Evolutionary conservation across 2,329 filamentous ascomycete genomes (phyloP).

Genomic region (Lecanoromycetidae sp.): DNA sequence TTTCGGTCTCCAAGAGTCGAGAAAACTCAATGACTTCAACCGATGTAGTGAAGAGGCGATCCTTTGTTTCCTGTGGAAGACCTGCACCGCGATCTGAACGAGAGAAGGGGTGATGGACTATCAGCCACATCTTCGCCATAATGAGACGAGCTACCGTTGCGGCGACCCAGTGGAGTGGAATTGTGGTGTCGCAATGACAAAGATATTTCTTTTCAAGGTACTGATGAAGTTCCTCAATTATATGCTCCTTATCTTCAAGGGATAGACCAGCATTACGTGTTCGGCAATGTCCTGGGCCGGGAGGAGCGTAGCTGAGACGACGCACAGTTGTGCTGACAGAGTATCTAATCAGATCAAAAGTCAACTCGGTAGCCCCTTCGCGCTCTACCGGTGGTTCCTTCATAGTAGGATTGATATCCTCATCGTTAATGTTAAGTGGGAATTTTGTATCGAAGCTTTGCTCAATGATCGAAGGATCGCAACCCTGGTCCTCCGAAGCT

Average conservation of each 20-base stretch:
- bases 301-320: conserved; percentile 28
- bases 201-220: conserved; percentile 46
- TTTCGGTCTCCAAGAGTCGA: conserved; percentile 52
- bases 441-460: conserved; percentile 35
- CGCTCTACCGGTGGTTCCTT: conserved; percentile 37
- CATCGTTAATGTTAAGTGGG: conserved; percentile 42
- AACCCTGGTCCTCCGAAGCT: conserved; percentile 39
- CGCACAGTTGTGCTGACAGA: conserved; percentile 37
- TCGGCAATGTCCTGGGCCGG: conserved; percentile 21
- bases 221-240: conserved; percentile 42
- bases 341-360: conserved; percentile 40
- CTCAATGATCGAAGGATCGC: conserved; percentile 34
- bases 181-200: conserved; percentile 37
- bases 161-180: conserved; percentile 54
- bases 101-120: conserved; percentile 63
- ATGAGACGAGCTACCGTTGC: conserved; percentile 58
- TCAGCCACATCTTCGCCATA: conserved; percentile 65
- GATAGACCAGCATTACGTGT: conserved; percentile 11
- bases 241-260: conserved; percentile 29
- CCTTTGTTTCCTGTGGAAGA: conserved; percentile 50
- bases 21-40: conserved; percentile 65
- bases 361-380: conserved; percentile 42
- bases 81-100: conserved; percentile 45
- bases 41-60: conserved; percentile 58
- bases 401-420: conserved; percentile 38